Evolutionary conservation across 352 stramenopile species (phyloP), one percentile per base, ranked within the genome.

Genomic region (Globisporangium camurandrum): DNA sequence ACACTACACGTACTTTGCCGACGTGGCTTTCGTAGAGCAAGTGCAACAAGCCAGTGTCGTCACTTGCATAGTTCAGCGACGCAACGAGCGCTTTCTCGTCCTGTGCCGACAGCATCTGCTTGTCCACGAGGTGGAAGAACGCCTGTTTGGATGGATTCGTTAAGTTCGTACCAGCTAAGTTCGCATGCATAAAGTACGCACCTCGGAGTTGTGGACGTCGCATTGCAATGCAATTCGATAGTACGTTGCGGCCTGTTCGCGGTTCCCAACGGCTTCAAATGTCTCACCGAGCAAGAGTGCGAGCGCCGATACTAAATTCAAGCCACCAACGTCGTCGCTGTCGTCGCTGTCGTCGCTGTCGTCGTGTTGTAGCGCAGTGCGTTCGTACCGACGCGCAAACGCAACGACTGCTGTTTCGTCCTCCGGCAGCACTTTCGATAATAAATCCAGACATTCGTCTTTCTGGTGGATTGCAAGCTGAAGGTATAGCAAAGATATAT

Each of bases 101-200:
- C 22, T 71, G 48, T 2, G 72, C 48, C 2, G 82, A 75, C 14
- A 95, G 66, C 76, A 93, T 88, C 40, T 93, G 76, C 63, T 93
- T 92, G 20, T 94, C 81, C 22, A 91, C 76, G 27, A 94, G 63
- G 49, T 88, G 74, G 53, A 86, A 88, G 46, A 94, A 94, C 12
- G 84, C 81, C 57, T 84, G 19, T 22, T 17, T 11, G 12, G 34
- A 39, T 39, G 1, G 11, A 39, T 5, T 20, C 36, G 6, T 19
- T 14, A 19, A 17, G 33, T 5, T 20, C 16, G 4, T 4, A 3
- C 22, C 7, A 2, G 27, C n/a, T 50, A 10, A 50, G 44, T 19
- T 11, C 28, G 4, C 12, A 24, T 26, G 4, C 42, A 26, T 11
- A 31, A 19, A 20, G 20, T 4, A 20, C 44, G 24, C 42, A 69